Evolutionary conservation across 805 yeast species (phyloP).

Genomic region (Spathaspora sp.): DNA sequence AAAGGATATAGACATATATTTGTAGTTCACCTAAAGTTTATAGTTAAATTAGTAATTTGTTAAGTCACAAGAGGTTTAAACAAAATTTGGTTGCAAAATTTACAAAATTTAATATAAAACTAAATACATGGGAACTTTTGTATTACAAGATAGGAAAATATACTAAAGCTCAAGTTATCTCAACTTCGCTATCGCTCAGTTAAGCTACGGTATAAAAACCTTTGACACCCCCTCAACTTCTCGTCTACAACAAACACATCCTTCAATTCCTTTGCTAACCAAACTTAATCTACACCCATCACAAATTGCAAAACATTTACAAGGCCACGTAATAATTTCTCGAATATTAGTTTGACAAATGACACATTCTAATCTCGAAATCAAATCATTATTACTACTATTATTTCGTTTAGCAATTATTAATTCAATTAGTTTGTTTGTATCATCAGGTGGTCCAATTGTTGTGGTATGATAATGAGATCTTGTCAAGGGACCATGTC

Average conservation of each 20-base stretch:
- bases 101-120: not conserved
- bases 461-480: constrained; percentile 17
- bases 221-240: constrained; percentile 65
- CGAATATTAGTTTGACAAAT: constrained; percentile 75
- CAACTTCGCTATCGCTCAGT: not conserved
- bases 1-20: too few species aligned
- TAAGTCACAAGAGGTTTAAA: too few species aligned
- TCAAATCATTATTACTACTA: not conserved
- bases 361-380: constrained; percentile 54
- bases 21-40: too few species aligned
- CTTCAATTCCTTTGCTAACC: constrained; percentile 66
- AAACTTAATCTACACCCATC: constrained; percentile 76
- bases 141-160: not conserved
- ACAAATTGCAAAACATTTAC: constrained; percentile 84
- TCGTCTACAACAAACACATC: constrained; percentile 82
- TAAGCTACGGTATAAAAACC: constrained; percentile 50
- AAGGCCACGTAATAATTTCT: constrained; percentile 87
- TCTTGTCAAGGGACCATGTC: constrained; percentile 25
- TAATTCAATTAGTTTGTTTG: constrained; percentile 9
- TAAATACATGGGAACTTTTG: too few species aligned
- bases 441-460: constrained; percentile 5
- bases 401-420: constrained; percentile 8
- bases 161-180: not conserved
- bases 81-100: not conserved
- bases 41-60: too few species aligned